These are phyloP conservation scores for Biancaea sappan DNA, from an alignment of 306 rosid genomes.

Conservation along the genomic window DNA sequence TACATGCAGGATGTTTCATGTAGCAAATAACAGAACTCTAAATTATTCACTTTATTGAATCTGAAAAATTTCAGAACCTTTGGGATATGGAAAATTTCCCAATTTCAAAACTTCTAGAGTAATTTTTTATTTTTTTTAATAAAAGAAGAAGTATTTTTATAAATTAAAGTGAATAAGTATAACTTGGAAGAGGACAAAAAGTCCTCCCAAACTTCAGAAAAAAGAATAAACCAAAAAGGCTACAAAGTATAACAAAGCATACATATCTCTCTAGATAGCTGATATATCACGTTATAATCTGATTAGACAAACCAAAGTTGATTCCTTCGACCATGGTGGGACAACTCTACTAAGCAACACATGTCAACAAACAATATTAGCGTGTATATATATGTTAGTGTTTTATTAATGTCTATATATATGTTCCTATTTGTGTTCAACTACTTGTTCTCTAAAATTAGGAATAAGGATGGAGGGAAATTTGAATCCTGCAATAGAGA, in stretches of 20 bases:
- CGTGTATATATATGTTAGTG: too few species aligned
- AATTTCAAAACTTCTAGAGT: too few species aligned
- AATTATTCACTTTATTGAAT: slow-evolving; percentile 23
- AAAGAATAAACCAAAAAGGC: neutral
- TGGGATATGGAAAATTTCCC: neutral
- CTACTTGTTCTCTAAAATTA: too few species aligned
- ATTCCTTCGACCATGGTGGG: too few species aligned
- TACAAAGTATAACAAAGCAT: neutral
- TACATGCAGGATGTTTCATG: slow-evolving; percentile 16
- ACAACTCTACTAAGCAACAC: too few species aligned
- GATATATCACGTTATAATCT: neutral
- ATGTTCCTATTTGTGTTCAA: too few species aligned
- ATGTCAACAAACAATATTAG: too few species aligned
- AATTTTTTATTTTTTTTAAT: too few species aligned
- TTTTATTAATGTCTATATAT: too few species aligned
- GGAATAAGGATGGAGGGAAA: too few species aligned
- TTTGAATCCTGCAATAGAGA: too few species aligned
- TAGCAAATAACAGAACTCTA: slow-evolving; percentile 28
- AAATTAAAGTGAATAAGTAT: neutral
- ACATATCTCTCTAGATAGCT: neutral
- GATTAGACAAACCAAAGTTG: neutral
- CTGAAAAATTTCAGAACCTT: slow-evolving; percentile 13
- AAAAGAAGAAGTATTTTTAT: neutral
- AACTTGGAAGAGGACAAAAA: neutral
- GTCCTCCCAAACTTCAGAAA: neutral